Evolutionary conservation across 2,329 filamentous ascomycete species (phyloP).

Genomic region (Dactylellina leptospora): DNA sequence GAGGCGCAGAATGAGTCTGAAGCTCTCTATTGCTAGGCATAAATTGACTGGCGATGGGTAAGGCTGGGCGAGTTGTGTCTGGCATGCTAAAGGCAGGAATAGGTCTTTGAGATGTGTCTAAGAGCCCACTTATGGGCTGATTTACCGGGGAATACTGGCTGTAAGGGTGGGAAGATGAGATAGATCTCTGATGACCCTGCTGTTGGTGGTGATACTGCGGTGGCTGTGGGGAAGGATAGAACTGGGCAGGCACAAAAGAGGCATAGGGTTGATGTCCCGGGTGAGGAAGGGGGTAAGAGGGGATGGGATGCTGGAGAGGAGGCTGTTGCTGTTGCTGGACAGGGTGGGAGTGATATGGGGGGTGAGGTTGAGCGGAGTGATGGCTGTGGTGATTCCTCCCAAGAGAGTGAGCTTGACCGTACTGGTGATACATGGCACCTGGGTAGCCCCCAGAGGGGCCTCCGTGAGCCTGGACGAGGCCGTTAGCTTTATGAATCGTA

Average conservation of each 20-base stretch:
- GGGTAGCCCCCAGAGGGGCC: constrained; percentile 23
- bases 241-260: constrained; percentile 38
- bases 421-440: constrained; percentile 32
- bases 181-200: constrained; percentile 37
- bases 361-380: constrained; percentile 41
- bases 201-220: constrained; percentile 27
- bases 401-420: constrained; percentile 25
- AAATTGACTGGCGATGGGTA: constrained; percentile 39
- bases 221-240: constrained; percentile 46
- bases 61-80: constrained; percentile 8
- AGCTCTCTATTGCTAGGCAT: constrained; percentile 22
- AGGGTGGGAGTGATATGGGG: constrained; percentile 43
- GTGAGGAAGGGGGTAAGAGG: constrained; percentile 41
- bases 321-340: constrained; percentile 30
- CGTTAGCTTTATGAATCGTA: not conserved
- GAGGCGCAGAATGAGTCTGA: constrained; percentile 45
- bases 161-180: constrained; percentile 33
- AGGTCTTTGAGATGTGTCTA: constrained; percentile 45
- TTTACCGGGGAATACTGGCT: constrained; percentile 46
- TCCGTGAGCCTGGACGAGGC: constrained; percentile 2
- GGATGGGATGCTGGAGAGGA: constrained; percentile 44
- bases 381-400: constrained; percentile 30
- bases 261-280: constrained; percentile 20
- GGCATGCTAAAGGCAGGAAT: constrained; percentile 48
- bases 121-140: constrained; percentile 30